phyloP scores from a whole-genome alignment of 169 alveolate genomes.

The Plasmodium gallinaceum region DNA sequence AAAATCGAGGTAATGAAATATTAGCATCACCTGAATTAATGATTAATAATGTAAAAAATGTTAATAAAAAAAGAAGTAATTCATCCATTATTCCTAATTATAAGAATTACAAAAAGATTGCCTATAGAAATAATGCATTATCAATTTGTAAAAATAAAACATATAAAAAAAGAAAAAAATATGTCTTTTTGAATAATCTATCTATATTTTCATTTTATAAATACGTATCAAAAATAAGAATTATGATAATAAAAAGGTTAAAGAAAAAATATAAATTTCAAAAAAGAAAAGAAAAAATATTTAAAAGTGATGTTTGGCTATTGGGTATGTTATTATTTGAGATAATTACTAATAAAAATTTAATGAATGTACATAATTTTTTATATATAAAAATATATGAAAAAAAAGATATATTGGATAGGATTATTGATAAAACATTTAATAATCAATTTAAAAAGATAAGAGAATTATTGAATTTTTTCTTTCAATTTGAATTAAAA shows the following conservation, averaged over 20 bases:
- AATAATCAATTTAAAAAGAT: conserved; percentile 1
- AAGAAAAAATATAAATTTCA: conserved; percentile 7
- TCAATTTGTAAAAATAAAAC: neutral
- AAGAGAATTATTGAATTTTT: conserved; percentile 23
- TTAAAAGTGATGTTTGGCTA: conserved; percentile 59
- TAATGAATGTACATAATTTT: conserved; percentile 37
- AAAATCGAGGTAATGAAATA: conserved; percentile 63
- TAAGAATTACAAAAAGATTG: neutral
- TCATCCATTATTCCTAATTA: neutral
- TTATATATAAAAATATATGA: conserved; percentile 45
- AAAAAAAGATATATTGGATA: conserved; percentile 21
- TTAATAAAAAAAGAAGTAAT: neutral
- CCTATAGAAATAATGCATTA: neutral
- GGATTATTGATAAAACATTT: conserved; percentile 23
- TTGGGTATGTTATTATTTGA: conserved; percentile 51
- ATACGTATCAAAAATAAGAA: conserved; percentile 1
- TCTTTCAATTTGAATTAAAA: conserved; percentile 38
- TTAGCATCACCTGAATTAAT: conserved; percentile 54
- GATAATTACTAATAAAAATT: conserved; percentile 36
- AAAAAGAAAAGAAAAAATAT: conserved; percentile 32
- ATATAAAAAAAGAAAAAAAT: neutral
- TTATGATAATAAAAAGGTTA: conserved; percentile 15
- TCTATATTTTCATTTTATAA: neutral
- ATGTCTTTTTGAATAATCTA: neutral
- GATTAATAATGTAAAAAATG: neutral